Evolutionary conservation across 139 green algal genomes (phyloP).

Genomic region (Chlamydomonas eustigma): DNA sequence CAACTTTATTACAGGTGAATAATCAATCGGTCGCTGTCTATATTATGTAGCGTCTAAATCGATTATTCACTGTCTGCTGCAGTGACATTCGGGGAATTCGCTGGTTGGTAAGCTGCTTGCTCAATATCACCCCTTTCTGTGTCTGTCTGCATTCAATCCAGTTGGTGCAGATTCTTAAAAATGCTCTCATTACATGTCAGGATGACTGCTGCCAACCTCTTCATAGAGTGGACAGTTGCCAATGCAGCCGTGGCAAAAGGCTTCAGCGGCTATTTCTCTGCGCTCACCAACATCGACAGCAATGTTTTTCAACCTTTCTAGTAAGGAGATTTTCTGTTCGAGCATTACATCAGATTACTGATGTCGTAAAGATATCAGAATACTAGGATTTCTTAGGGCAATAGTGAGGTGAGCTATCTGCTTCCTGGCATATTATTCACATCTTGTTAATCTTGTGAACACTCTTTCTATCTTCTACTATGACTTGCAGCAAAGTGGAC

Average conservation of each 20-base stretch:
- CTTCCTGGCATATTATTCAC: too few species aligned
- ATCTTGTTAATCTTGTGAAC: too few species aligned
- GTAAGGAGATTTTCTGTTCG: background rate
- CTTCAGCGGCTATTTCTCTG: constrained; percentile 74
- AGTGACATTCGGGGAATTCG: constrained; percentile 67
- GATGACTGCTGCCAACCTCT: constrained; percentile 3
- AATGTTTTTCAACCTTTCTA: constrained; percentile 1
- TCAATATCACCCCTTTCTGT: background rate
- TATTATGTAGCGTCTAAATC: too few species aligned
- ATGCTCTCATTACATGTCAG: background rate
- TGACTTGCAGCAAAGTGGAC: too few species aligned
- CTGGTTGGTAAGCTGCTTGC: constrained; percentile 48
- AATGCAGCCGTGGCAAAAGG: constrained; percentile 29
- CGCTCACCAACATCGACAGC: constrained; percentile 28
- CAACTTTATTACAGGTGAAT: constrained; percentile 75
- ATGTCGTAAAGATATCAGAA: too few species aligned
- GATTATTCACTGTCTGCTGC: too few species aligned
- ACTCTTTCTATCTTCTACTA: too few species aligned
- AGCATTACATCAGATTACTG: too few species aligned
- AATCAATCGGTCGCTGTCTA: too few species aligned
- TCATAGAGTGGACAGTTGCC: constrained; percentile 17
- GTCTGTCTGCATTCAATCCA: background rate
- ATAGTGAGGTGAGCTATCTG: too few species aligned
- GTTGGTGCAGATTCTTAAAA: too few species aligned
- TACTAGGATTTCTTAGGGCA: too few species aligned